These are phyloP conservation scores for Neolentinus lepideus DNA, from an alignment of 1,284 basidiomycete genomes.

Conservation along the genomic window DNA sequence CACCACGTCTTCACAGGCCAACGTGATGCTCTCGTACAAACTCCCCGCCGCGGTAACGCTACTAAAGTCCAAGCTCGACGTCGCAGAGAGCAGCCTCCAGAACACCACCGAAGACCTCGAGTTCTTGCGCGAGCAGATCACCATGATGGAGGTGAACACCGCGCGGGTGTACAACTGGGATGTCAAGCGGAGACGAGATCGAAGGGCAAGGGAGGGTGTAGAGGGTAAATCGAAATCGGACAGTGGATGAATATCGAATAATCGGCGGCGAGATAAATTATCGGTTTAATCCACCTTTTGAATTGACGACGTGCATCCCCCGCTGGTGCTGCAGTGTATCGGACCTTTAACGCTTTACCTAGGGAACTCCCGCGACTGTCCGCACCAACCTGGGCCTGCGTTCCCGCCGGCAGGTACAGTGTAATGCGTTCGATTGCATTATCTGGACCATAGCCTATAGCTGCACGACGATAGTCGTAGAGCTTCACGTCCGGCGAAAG, in stretches of 20 bases:
- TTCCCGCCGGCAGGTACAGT: no score
- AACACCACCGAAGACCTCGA: constrained; percentile 86
- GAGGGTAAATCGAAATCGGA: not conserved
- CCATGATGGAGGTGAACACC: constrained; percentile 97
- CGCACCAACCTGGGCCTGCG: no score
- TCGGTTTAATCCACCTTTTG: not conserved
- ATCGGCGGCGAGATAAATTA: not conserved
- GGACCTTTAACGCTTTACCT: no score
- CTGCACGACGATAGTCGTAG: no score
- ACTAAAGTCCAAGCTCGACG: constrained; percentile 70
- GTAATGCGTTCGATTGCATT: no score
- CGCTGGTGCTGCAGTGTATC: no score
- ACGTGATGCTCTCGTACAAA: constrained; percentile 96
- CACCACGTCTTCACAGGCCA: constrained; percentile 54
- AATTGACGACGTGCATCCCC: no score
- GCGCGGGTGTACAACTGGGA: constrained; percentile 97
- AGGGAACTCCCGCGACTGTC: no score
- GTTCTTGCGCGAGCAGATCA: constrained; percentile 92
- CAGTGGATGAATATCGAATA: not conserved
- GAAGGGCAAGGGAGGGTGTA: constrained; percentile 36
- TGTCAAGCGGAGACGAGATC: constrained; percentile 74
- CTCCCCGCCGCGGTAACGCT: constrained; percentile 76
- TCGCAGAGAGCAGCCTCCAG: constrained; percentile 63
- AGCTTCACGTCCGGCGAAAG: no score
- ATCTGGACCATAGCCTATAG: no score